These are phyloP conservation scores for Tuber aestivum DNA, from an alignment of 495 filamentous ascomycete genomes.

Conservation along the genomic window DNA sequence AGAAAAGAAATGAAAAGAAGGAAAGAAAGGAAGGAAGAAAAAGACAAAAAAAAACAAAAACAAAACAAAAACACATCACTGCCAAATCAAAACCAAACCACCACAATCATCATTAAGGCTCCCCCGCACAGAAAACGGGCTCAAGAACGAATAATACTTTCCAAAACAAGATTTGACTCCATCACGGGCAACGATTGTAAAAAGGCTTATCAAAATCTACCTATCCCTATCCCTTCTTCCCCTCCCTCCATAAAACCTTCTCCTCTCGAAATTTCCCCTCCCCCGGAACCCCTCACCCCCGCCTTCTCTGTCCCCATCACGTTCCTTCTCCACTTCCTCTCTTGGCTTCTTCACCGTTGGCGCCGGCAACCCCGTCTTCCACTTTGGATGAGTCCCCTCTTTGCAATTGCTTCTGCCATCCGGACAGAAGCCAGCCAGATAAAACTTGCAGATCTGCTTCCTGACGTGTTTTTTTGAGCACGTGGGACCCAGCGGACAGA, in stretches of 20 bases:
- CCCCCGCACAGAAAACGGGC: background rate
- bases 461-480: conserved; percentile 83
- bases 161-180: conserved; percentile 1
- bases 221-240: conserved; percentile 39
- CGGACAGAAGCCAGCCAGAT: conserved; percentile 90
- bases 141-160: background rate
- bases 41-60: background rate
- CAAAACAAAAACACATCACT: background rate
- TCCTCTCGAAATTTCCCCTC: conserved; percentile 44
- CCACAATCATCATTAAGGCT: background rate
- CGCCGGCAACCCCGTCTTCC: conserved; percentile 62
- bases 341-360: conserved; percentile 63
- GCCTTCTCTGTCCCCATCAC: conserved; percentile 52
- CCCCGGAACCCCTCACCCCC: conserved; percentile 49
- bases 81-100: background rate
- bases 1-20: background rate
- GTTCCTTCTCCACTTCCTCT: conserved; percentile 55
- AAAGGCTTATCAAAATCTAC: conserved; percentile 10
- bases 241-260: conserved; percentile 42
- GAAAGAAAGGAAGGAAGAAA: background rate
- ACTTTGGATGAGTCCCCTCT: conserved; percentile 73
- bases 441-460: conserved; percentile 72
- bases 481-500: conserved; percentile 79
- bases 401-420: conserved; percentile 65
- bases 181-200: background rate